Conservation (phyloP, 306 rosid genomes). For the Fragaria ananassa region DNA sequence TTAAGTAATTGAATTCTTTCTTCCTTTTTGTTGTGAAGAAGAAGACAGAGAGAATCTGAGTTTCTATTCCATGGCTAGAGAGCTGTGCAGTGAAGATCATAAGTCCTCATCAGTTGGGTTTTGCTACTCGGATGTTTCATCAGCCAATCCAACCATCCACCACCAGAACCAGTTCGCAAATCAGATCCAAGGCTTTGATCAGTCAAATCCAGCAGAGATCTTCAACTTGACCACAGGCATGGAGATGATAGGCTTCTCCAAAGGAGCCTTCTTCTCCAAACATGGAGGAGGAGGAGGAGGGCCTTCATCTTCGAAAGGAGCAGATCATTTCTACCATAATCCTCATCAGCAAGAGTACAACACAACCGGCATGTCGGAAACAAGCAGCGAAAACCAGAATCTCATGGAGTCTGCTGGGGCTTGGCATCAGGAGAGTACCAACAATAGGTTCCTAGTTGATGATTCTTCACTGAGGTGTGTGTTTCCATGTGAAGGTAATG, state of each 20-base stretch:
- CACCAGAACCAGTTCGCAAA: conserved; percentile 41
- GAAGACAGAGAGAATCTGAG: background rate
- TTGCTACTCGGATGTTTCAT: conserved; percentile 50
- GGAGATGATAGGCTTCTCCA: conserved; percentile 71
- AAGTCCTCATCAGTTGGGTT: conserved; percentile 42
- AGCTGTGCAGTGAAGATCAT: conserved; percentile 39
- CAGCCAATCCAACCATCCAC: conserved; percentile 35
- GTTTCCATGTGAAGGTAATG: conserved; percentile 73
- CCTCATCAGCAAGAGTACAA: conserved; percentile 22
- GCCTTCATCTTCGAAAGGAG: conserved; percentile 46
- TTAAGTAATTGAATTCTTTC: background rate
- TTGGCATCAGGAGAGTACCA: conserved; percentile 43
- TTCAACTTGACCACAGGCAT: conserved; percentile 69
- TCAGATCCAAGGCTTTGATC: conserved; percentile 67
- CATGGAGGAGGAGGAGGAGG: conserved; percentile 10
- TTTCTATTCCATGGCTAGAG: conserved; percentile 43
- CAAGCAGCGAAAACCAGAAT: conserved; percentile 38
- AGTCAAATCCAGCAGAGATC: conserved; percentile 56
- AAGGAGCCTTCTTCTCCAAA: conserved; percentile 31
- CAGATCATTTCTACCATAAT: conserved; percentile 36
- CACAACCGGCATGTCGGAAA: conserved; percentile 41
- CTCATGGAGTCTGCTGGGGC: conserved; percentile 32
- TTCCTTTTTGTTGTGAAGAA: background rate
- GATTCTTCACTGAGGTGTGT: conserved; percentile 76
- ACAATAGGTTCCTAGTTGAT: conserved; percentile 45